Evolutionary conservation across 257 asterid species (phyloP).

Genomic region (Primulina huaijiensis): DNA sequence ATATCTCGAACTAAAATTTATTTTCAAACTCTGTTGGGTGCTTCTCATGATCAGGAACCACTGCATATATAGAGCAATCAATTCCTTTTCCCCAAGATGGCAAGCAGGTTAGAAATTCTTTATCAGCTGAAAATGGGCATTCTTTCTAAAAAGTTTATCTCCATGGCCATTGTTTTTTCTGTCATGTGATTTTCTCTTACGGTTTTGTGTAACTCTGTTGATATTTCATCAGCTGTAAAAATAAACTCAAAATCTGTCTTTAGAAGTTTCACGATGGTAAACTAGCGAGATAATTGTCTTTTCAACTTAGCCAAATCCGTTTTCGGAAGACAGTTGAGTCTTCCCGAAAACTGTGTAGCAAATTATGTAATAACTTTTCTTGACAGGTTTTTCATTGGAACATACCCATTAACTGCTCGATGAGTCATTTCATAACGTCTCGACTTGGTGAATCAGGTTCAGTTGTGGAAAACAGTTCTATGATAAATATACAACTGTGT

Average conservation of each 20-base stretch:
- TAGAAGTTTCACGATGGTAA: no score
- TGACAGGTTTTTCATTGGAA: neutral
- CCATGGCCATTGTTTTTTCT: neutral
- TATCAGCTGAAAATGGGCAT: slow-evolving; percentile 12
- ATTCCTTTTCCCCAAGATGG: slow-evolving; percentile 82
- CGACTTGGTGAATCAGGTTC: slow-evolving; percentile 1
- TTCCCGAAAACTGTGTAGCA: neutral
- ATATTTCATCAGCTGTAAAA: neutral
- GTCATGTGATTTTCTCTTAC: neutral
- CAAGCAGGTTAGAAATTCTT: slow-evolving; percentile 72
- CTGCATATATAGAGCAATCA: slow-evolving; percentile 82
- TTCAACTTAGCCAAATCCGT: no score
- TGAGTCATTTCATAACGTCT: neutral
- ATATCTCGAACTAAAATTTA: slow-evolving; percentile 23
- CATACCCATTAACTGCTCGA: slow-evolving; percentile 3
- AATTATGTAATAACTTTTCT: neutral
- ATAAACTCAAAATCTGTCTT: neutral
- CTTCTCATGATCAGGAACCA: slow-evolving; percentile 58
- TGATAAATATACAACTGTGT: neutral
- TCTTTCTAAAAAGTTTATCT: neutral
- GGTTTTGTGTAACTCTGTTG: slow-evolving; percentile 7
- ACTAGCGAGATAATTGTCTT: no score
- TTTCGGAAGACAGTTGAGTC: no score
- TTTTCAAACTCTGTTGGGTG: slow-evolving; percentile 13
- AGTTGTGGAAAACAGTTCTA: slow-evolving; percentile 3